phyloP scores from a whole-genome alignment of 148 eudicot genomes.

The Vaccinium darrowii region DNA sequence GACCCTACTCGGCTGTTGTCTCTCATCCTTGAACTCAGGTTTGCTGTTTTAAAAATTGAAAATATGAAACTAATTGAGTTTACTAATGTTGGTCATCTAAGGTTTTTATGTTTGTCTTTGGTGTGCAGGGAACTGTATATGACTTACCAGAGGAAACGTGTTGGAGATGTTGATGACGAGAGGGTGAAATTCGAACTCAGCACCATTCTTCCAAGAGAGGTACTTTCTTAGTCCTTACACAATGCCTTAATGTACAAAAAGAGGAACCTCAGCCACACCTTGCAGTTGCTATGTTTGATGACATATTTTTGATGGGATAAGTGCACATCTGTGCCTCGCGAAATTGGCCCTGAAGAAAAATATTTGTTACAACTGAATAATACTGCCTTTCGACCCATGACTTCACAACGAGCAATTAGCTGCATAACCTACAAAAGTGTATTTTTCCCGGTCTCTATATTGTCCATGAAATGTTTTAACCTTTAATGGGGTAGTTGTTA shows the following conservation, averaged over 20 bases:
- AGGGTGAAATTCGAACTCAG: conserved; percentile 82
- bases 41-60: background rate
- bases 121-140: conserved; percentile 58
- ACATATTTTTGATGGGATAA: background rate
- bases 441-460: background rate
- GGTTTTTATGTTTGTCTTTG: background rate
- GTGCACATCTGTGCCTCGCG: background rate
- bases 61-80: background rate
- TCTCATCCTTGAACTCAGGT: conserved; percentile 83
- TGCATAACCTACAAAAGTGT: background rate
- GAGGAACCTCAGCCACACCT: background rate
- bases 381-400: background rate
- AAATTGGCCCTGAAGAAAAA: conserved; percentile 1
- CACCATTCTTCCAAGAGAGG: conserved; percentile 82
- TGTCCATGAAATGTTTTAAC: background rate
- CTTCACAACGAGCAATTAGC: background rate
- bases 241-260: background rate
- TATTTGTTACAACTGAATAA: background rate
- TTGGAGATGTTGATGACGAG: conserved; percentile 73
- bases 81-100: background rate
- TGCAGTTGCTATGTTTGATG: background rate
- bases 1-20: conserved; percentile 69
- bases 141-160: conserved; percentile 67
- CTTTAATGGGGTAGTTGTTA: background rate
- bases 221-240: conserved; percentile 17